A percentile compares a stretch with the other conserved stretches of the same genome.
Evolutionary conservation across 164 flowering plant genomes (phyloP).

Genomic region (Pachysandra terminalis): DNA sequence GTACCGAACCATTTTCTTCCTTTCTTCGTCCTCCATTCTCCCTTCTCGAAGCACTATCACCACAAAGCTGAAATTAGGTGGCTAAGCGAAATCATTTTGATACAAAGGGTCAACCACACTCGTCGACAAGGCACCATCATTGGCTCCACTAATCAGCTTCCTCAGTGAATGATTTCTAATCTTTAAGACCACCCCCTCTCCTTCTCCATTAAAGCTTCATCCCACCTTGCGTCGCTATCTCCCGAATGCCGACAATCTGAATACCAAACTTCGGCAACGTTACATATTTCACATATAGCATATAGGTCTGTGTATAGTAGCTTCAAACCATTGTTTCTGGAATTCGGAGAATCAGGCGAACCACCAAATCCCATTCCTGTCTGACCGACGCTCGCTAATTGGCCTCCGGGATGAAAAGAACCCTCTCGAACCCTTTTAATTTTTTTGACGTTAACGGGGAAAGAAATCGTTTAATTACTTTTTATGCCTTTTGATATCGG

Average conservation of each 20-base stretch:
- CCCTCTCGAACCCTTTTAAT: slow-evolving; percentile 33
- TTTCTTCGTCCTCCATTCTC: no score
- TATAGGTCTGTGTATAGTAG: slow-evolving; percentile 49
- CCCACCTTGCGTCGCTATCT: slow-evolving; percentile 29
- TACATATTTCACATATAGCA: slow-evolving; percentile 54
- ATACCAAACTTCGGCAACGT: slow-evolving; percentile 41
- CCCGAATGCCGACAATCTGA: slow-evolving; percentile 25
- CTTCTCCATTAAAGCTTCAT: no score
- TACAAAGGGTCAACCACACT: slow-evolving; percentile 75
- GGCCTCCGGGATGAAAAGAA: slow-evolving; percentile 52
- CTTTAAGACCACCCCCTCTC: no score
- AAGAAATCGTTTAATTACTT: no score
- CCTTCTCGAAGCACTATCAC: no score
- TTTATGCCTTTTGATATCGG: no score
- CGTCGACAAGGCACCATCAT: slow-evolving; percentile 66
- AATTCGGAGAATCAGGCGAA: slow-evolving; percentile 52
- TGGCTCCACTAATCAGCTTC: slow-evolving; percentile 70
- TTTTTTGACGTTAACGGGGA: no score
- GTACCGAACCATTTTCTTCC: no score
- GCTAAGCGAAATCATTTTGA: no score
- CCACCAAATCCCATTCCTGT: slow-evolving; percentile 56
- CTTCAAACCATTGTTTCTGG: no score
- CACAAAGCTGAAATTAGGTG: no score
- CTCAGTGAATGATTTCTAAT: slow-evolving; percentile 62
- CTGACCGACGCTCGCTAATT: slow-evolving; percentile 80